A percentile compares a stretch with the other conserved stretches of the same genome.
Evolutionary conservation across 192 early-diverging fungal species (phyloP).

Genomic region (Powellomyces hirtus): DNA sequence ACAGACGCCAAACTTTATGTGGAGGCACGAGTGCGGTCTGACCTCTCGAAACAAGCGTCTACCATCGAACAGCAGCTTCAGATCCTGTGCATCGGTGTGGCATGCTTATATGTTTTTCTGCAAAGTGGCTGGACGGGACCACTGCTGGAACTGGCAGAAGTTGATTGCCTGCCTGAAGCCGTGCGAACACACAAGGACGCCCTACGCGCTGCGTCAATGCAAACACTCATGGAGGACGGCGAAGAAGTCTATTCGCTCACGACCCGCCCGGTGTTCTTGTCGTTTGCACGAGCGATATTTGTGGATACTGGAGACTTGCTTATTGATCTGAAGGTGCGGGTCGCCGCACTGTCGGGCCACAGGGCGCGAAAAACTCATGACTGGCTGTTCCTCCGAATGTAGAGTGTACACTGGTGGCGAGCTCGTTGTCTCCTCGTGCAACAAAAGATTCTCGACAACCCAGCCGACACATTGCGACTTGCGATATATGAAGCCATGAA

Average conservation of each 20-base stretch:
- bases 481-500: conserved; percentile 37
- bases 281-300: conserved; percentile 65
- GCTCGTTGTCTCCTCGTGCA: conserved; percentile 71
- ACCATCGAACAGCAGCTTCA: conserved; percentile 18
- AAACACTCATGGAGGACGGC: conserved; percentile 65
- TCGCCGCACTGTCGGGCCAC: conserved; percentile 13
- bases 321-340: conserved; percentile 9
- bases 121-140: conserved; percentile 92
- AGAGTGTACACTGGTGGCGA: conserved; percentile 72
- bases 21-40: not conserved
- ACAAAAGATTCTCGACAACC: conserved; percentile 72
- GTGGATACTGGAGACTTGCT: conserved; percentile 45
- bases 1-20: not conserved
- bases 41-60: not conserved
- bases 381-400: no score
- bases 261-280: conserved; percentile 64
- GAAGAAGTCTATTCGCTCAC: conserved; percentile 84
- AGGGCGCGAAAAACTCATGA: conserved; percentile 1
- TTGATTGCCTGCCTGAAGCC: conserved; percentile 55
- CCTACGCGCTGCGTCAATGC: conserved; percentile 28
- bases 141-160: conserved; percentile 55
- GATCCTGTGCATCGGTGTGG: conserved; percentile 61
- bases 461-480: conserved; percentile 54
- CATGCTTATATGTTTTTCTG: conserved; percentile 76
- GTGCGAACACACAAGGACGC: not conserved